Conservation (phyloP, 495 filamentous ascomycete genomes). For the Lophiostoma macrostomum region DNA sequence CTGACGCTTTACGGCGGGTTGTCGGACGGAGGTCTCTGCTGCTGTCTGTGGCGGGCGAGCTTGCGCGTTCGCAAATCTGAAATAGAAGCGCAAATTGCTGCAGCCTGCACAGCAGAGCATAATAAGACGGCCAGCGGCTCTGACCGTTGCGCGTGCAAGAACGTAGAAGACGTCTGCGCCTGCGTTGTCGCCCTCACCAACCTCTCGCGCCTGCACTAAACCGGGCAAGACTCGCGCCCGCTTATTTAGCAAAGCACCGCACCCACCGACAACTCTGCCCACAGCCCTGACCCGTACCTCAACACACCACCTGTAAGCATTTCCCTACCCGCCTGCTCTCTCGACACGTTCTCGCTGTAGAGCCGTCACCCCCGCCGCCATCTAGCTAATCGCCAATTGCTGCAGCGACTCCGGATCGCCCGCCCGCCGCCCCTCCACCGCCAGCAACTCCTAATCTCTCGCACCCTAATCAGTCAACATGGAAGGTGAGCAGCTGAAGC, state of each 20-base stretch:
- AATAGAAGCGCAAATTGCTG: conserved; percentile 26
- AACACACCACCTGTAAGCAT: conserved; percentile 27
- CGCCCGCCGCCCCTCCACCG: conserved; percentile 26
- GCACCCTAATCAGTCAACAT: conserved; percentile 55
- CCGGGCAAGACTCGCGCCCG: conserved; percentile 31
- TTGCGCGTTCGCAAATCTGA: conserved; percentile 28
- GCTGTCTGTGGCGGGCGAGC: conserved; percentile 31
- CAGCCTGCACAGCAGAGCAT: conserved; percentile 29
- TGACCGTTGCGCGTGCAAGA: background rate
- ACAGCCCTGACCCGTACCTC: conserved; percentile 24
- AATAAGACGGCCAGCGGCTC: background rate
- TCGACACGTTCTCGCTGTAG: background rate
- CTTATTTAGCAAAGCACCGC: conserved; percentile 39
- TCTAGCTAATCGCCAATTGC: conserved; percentile 24
- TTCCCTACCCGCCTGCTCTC: background rate
- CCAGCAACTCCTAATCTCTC: conserved; percentile 36
- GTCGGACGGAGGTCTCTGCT: conserved; percentile 14
- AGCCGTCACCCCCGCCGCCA: background rate
- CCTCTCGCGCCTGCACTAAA: conserved; percentile 29
- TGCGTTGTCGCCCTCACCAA: conserved; percentile 14
- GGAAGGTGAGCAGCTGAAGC: conserved; percentile 70
- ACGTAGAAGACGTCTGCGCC: no score
- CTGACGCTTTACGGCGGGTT: conserved; percentile 10
- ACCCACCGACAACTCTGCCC: conserved; percentile 35
- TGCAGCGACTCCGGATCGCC: conserved; percentile 27